A percentile compares a stretch with the other conserved stretches of the same genome.
Evolutionary conservation across 345 rosid genomes (phyloP).

Genomic region (Mangifera indica): DNA sequence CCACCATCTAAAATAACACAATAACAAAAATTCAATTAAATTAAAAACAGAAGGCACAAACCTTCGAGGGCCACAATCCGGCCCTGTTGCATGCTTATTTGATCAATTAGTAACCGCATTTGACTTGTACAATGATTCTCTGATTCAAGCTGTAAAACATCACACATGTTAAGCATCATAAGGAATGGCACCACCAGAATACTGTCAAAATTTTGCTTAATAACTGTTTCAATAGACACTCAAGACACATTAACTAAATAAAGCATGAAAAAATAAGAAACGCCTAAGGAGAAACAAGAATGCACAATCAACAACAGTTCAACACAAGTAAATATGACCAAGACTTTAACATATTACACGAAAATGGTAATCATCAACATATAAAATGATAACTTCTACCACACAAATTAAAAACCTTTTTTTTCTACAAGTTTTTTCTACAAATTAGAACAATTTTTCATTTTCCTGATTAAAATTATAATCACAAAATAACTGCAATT

Average conservation of each 20-base stretch:
- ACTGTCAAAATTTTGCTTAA: neutral
- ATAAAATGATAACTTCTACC: too few relatives aligned
- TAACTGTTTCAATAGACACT: neutral
- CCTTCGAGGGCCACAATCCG: constrained; percentile 77
- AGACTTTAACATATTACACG: too few relatives aligned
- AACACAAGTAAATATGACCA: too few relatives aligned
- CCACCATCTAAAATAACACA: neutral
- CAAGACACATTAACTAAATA: too few relatives aligned
- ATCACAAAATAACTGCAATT: neutral
- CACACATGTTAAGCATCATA: neutral
- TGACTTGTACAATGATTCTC: constrained; percentile 81
- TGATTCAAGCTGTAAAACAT: constrained; percentile 57
- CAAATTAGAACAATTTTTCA: neutral
- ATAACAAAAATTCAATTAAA: neutral
- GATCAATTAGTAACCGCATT: constrained; percentile 71
- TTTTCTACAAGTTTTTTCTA: too few relatives aligned
- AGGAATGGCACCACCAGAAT: neutral
- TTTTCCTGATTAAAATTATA: too few relatives aligned
- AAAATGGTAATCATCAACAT: too few relatives aligned
- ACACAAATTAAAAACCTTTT: too few relatives aligned
- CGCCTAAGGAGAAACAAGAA: too few relatives aligned
- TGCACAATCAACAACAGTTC: too few relatives aligned
- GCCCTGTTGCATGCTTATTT: constrained; percentile 73
- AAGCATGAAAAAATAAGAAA: too few relatives aligned
- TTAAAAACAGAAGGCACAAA: constrained; percentile 6